Conservation (phyloP, 108 stramenopile genomes). For the Skeletonema costatum region DNA sequence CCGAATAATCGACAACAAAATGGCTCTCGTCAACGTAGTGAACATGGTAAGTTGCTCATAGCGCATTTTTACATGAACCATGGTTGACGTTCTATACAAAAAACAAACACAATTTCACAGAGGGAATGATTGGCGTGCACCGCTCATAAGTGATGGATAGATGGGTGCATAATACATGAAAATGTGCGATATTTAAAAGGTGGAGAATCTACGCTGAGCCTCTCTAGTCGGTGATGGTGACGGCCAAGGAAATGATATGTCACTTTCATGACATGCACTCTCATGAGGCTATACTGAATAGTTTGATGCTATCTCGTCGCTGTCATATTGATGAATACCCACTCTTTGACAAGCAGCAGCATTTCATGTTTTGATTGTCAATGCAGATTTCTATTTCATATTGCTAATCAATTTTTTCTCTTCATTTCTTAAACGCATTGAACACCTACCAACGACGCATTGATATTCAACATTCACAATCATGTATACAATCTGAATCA, state of each 20-base stretch:
- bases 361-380: neutral
- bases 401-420: neutral
- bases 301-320: neutral
- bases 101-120: neutral
- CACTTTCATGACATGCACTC: neutral
- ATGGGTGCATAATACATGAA: neutral
- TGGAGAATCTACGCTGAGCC: neutral
- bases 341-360: neutral
- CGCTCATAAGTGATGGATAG: neutral
- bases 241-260: neutral
- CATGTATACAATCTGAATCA: neutral
- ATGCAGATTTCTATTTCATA: neutral
- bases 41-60: slow-evolving; percentile 73
- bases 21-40: slow-evolving; percentile 85
- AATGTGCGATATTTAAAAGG: neutral
- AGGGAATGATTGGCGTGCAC: neutral
- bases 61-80: neutral
- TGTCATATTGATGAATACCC: neutral
- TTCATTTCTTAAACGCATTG: neutral
- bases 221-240: neutral
- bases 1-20: slow-evolving; percentile 12
- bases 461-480: neutral
- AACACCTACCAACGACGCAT: neutral
- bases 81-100: neutral
- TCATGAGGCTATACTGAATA: neutral